Evolutionary conservation across 2,329 filamentous ascomycete species (phyloP), one percentile per base, ranked within the genome.

Genomic region (Colletotrichum tabaci): DNA sequence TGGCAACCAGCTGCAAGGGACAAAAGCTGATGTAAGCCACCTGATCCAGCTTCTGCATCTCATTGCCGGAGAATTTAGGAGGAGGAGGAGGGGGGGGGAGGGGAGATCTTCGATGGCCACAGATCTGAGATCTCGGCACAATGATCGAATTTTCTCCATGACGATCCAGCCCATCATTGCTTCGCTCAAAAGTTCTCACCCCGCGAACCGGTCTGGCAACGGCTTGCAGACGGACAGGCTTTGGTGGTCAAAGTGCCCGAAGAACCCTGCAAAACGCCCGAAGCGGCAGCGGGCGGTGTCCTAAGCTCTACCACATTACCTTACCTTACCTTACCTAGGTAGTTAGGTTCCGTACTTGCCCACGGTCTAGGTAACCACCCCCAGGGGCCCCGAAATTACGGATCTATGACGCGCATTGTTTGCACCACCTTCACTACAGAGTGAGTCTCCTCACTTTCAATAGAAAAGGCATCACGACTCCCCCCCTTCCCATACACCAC

Each of bases 341-440:
- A 26, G 26, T 3, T 26, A 30, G 26, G 26, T 30, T 7, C 26
- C 3, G 6, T 30, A 6, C 21, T 23, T 23, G 26, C 26, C 26
- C 2, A 30, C 26, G 5, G 26, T 30, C 26, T 30, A 30, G 23
- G 23, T 26, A 3, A 30, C 26, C 26, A 30, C 26, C 26, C 44
- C 46, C 57, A 10, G 26, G 23, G 23, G 26, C 6, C 30, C 47
- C 23, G 26, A 30, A 30, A 23, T 47, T 65, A 60, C 57, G 53
- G 44, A 58, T 68, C 64, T 68, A 71, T 71, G 68, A 71, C 68
- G 68, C 65, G 68, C 65, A 58, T 44, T 58, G 64, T 71, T 63
- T 71, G 57, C 38, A 67, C 44, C 26, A n/a, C 57, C 26, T 30
- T 30, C 26, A 30, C 26, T 30, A 30, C 26, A 7, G 26, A 30